Evolutionary conservation across 805 yeast genomes (phyloP).

Genomic region (Ogataea salicorniae): DNA sequence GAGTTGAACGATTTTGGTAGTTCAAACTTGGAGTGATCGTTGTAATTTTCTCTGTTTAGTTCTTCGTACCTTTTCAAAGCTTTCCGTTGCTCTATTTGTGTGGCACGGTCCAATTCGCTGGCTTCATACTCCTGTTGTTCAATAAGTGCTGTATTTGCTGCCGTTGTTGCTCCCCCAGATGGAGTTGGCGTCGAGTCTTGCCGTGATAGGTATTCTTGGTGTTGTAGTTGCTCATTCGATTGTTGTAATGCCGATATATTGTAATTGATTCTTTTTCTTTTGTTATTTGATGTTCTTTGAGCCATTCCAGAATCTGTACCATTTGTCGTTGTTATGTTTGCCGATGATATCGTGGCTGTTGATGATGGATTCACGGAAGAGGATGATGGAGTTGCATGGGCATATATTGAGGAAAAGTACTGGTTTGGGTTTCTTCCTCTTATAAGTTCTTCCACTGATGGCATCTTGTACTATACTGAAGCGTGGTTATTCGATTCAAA

Average conservation of each 20-base stretch:
- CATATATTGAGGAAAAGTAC: slow-evolving; percentile 27
- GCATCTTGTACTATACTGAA: slow-evolving; percentile 11
- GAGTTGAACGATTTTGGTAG: slow-evolving; percentile 28
- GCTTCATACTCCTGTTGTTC: too few relatives aligned
- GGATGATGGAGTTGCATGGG: slow-evolving; percentile 8
- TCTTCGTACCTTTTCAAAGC: slow-evolving; percentile 37
- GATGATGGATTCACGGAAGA: slow-evolving; percentile 1
- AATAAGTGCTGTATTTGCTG: too few relatives aligned
- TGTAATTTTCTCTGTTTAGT: slow-evolving; percentile 39
- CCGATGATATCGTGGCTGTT: not conserved
- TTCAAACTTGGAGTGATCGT: slow-evolving; percentile 33
- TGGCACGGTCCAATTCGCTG: too few relatives aligned
- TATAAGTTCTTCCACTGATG: slow-evolving; percentile 27
- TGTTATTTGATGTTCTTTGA: slow-evolving; percentile 11
- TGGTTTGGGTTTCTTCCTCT: slow-evolving; percentile 20
- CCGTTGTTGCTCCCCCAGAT: too few relatives aligned
- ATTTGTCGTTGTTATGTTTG: not conserved
- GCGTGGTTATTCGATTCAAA: too few relatives aligned
- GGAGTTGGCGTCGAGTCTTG: too few relatives aligned
- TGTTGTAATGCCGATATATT: slow-evolving; percentile 26
- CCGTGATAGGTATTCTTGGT: slow-evolving; percentile 1
- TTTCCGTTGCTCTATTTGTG: slow-evolving; percentile 29
- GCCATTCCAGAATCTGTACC: not conserved
- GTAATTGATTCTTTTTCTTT: slow-evolving; percentile 31
- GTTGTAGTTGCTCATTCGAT: slow-evolving; percentile 27